These are phyloP conservation scores for Saposhnikovia divaricata DNA, from an alignment of 129 eudicot species.

Conservation along the genomic window DNA sequence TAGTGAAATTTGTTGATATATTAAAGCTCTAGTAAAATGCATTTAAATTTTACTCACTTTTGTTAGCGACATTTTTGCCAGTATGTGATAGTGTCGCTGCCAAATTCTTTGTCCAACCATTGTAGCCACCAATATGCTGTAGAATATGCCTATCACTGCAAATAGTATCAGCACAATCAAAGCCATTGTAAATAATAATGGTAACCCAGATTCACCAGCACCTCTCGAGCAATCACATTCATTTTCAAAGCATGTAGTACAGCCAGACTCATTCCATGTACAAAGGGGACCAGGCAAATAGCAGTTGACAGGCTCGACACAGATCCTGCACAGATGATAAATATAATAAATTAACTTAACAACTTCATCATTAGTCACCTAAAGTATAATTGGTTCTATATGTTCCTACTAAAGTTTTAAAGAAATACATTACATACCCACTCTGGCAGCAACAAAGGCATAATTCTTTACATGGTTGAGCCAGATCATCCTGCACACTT, in stretches of 20 bases:
- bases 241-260: slow-evolving; percentile 77
- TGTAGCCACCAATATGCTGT: slow-evolving; percentile 85
- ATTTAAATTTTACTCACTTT: slow-evolving; percentile 42
- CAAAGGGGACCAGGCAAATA: slow-evolving; percentile 88
- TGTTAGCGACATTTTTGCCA: slow-evolving; percentile 95
- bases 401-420: neutral
- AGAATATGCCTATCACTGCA: slow-evolving; percentile 90
- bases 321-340: slow-evolving; percentile 43
- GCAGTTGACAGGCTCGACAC: slow-evolving; percentile 55
- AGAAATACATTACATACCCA: slow-evolving; percentile 36
- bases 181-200: slow-evolving; percentile 71
- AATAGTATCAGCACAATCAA: slow-evolving; percentile 77
- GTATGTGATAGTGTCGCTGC: slow-evolving; percentile 94
- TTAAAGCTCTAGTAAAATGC: neutral
- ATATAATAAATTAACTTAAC: neutral
- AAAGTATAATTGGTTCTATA: neutral
- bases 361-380: neutral
- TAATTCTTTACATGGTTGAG: slow-evolving; percentile 95
- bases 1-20: neutral
- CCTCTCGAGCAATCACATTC: slow-evolving; percentile 98
- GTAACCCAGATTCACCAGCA: slow-evolving; percentile 97
- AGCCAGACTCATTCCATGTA: slow-evolving; percentile 67
- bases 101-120: slow-evolving; percentile 98
- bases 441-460: slow-evolving; percentile 98
- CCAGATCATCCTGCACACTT: slow-evolving; percentile 89